These are phyloP conservation scores for Cyathus striatus DNA, from an alignment of 768 basidiomycete genomes.

Conservation along the genomic window DNA sequence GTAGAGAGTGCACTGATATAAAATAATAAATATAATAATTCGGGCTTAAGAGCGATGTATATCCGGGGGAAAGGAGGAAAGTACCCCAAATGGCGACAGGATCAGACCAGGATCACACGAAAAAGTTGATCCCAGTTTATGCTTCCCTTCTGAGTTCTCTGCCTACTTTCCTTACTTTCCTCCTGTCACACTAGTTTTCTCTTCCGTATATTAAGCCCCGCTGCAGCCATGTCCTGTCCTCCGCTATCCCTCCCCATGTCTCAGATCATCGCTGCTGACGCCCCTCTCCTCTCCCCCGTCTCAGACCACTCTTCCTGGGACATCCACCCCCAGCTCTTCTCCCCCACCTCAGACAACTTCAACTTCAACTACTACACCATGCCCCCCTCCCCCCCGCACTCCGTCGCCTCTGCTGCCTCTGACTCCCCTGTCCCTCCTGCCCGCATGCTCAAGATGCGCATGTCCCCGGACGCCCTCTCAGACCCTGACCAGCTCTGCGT, in stretches of 20 bases:
- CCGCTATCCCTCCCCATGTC: slow-evolving; percentile 44
- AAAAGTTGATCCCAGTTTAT: slow-evolving; percentile 17
- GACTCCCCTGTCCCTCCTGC: slow-evolving; percentile 41
- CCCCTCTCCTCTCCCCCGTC: slow-evolving; percentile 52
- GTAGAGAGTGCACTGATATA: not conserved
- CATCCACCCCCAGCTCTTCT: slow-evolving; percentile 27
- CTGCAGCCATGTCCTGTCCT: slow-evolving; percentile 13
- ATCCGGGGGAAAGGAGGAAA: too few species aligned
- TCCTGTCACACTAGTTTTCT: too few species aligned
- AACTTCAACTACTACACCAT: slow-evolving; percentile 44
- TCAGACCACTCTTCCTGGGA: slow-evolving; percentile 48
- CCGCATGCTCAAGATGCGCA: slow-evolving; percentile 47
- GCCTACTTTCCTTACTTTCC: slow-evolving; percentile 9
- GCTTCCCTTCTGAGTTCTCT: slow-evolving; percentile 9
- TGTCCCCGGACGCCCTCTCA: slow-evolving; percentile 35
- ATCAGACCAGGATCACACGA: slow-evolving; percentile 12
- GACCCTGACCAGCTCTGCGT: slow-evolving; percentile 53
- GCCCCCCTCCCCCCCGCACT: slow-evolving; percentile 43
- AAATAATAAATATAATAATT: not conserved
- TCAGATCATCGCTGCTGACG: slow-evolving; percentile 54
- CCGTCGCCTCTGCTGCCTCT: slow-evolving; percentile 35
- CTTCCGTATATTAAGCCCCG: too few species aligned
- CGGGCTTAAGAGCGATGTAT: slow-evolving; percentile 22
- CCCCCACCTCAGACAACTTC: slow-evolving; percentile 34
- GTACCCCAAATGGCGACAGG: too few species aligned